A percentile compares a stretch with the other conserved stretches of the same genome.
Evolutionary conservation across 345 rosid species (phyloP).

Genomic region (Rhodamnia rubescens): DNA sequence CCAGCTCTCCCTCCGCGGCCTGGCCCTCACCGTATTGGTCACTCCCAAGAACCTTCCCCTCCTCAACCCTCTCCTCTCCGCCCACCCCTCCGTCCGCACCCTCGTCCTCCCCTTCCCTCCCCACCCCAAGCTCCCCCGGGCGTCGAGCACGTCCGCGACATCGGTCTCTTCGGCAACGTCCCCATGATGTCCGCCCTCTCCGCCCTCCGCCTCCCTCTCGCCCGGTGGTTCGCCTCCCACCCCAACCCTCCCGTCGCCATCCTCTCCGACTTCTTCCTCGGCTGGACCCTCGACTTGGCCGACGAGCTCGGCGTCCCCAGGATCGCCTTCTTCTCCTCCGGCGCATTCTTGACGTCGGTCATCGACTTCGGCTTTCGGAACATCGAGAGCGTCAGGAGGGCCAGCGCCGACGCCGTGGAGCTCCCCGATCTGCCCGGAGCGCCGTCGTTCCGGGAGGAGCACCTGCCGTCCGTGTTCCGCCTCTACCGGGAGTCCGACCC

Average conservation of each 20-base stretch:
- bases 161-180: conserved; percentile 34
- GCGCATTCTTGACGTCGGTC: conserved; percentile 22
- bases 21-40: conserved; percentile 2
- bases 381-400: neutral
- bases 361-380: conserved; percentile 13
- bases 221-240: conserved; percentile 49
- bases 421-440: conserved; percentile 37
- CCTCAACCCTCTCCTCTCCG: conserved; percentile 32
- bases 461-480: conserved; percentile 35
- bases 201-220: conserved; percentile 31
- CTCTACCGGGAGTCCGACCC: conserved; percentile 10
- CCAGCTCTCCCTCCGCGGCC: conserved; percentile 10
- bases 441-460: conserved; percentile 32
- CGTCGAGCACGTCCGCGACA: conserved; percentile 44
- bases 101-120: conserved; percentile 37
- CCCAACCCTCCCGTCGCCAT: conserved; percentile 46
- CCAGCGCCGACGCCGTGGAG: conserved; percentile 8
- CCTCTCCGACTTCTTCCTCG: conserved; percentile 69
- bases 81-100: conserved; percentile 33
- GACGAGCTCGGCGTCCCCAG: conserved; percentile 24
- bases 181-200: conserved; percentile 28
- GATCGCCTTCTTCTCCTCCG: conserved; percentile 32
- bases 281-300: conserved; percentile 57
- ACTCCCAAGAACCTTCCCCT: conserved; percentile 5
- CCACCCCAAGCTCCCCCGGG: conserved; percentile 50